Base-by-base conservation (phyloP, 73 alveolate species). In the Paramecium sonneborni region DNA sequence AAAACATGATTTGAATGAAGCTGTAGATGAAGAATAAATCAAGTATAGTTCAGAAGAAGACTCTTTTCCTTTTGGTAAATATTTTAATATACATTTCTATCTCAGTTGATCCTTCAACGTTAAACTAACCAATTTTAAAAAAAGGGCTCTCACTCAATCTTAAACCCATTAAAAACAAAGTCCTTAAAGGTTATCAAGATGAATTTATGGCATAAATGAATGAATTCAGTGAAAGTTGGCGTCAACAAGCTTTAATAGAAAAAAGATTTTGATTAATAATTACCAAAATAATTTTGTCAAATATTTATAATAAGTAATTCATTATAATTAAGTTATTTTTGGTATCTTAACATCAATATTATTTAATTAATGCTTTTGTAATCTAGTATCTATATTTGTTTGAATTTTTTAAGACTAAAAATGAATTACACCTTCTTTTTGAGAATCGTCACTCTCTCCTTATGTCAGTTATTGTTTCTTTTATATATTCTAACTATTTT, bases 41-140 rank as follows among this genome's bases (percentile, higher is more conserved):
- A 74, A 34, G 21, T 37, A 74, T 74, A 74, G 67, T 39, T 74
- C 69, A 4, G 69, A 74, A 5, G 37, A 57, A 0, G 88, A 76
- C 23, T 76, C 88, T 34, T 24, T 76, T 38, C 72, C 88, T 1
- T 39, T 38, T 76, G 69, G 88, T 38, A 37, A 52, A 85, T 84
- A 91, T 93, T 34, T 76, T 34, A 9, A 38, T 20, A 69, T 12
- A 56, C 6, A 6, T 56, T 12, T 23, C 15, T 30, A n/a, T 30
- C 2, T 57, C 21, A 69, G 57, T 69, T 23, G 52, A 67, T 67
- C 85, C 85, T 7, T 67, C 28, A 21, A 3, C 35, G 2, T 20
- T 69, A n/a, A 58, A 18, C 18, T 57, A 30, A 32, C 85, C 58
- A 34, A 70, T 70, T 32, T 30, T 28, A 4, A 26, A 70, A 34